Percentiles rank a stretch among this genome's conserved stretches.
phyloP scores from a whole-genome alignment of 176 grass and related monocot genomes.

The Dendrocalamus sinicus region DNA sequence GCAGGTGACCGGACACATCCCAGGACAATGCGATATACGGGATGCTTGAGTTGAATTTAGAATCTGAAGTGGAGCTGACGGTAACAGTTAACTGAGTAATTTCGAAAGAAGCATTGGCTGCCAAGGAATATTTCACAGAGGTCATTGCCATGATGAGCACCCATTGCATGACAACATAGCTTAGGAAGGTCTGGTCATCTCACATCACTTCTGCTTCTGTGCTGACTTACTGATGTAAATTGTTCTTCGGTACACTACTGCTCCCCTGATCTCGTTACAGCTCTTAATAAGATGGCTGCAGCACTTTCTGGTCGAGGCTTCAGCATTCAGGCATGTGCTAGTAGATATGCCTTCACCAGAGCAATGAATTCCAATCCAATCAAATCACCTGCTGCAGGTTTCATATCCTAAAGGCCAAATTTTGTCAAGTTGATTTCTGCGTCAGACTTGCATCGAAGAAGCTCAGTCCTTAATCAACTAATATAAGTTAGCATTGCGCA shows the following conservation, averaged over 20 bases:
- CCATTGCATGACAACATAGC: background rate
- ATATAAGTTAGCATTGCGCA: background rate
- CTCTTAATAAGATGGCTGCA: background rate
- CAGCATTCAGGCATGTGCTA: background rate
- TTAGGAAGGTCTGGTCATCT: slow-evolving; percentile 16
- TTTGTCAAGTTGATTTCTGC: background rate
- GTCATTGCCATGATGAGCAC: slow-evolving; percentile 22
- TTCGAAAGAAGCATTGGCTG: slow-evolving; percentile 3
- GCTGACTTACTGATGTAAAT: background rate
- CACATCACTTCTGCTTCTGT: background rate
- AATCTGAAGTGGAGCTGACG: slow-evolving; percentile 31
- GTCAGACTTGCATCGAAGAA: slow-evolving; percentile 12
- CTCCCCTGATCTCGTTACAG: background rate
- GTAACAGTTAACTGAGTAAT: slow-evolving; percentile 36
- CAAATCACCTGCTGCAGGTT: background rate
- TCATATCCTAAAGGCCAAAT: background rate
- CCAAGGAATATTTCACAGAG: background rate
- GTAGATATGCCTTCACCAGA: background rate
- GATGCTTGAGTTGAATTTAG: slow-evolving; percentile 54
- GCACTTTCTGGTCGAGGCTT: background rate
- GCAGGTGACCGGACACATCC: slow-evolving; percentile 54
- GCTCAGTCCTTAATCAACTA: background rate
- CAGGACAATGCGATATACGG: slow-evolving; percentile 44
- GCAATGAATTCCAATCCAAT: background rate
- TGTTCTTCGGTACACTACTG: background rate